Evolutionary conservation across 768 basidiomycete genomes (phyloP).

Genomic region (Kwoniella sp.): DNA sequence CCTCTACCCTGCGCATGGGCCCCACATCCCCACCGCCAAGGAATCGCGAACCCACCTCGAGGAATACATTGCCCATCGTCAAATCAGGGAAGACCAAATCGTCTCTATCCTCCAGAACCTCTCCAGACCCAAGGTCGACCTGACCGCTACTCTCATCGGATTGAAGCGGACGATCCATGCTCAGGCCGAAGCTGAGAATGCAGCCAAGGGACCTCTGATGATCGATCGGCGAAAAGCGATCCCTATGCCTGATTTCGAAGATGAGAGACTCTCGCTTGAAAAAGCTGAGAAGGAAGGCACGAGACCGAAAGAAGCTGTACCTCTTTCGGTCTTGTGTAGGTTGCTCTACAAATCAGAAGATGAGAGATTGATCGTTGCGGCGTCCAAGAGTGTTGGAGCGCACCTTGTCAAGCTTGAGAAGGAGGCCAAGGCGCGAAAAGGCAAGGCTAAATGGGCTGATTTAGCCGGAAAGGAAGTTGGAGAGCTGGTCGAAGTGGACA

Average conservation of each 20-base stretch:
- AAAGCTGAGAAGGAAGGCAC: slow-evolving; percentile 4
- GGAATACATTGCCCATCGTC: slow-evolving; percentile 76
- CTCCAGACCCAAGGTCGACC: slow-evolving; percentile 1
- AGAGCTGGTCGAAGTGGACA: slow-evolving; percentile 29
- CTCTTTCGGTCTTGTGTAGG: slow-evolving; percentile 29
- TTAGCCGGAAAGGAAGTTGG: slow-evolving; percentile 27
- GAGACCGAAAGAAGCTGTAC: slow-evolving; percentile 1
- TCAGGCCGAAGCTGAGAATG: slow-evolving; percentile 16
- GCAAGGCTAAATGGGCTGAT: slow-evolving; percentile 24
- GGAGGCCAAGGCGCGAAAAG: slow-evolving; percentile 35
- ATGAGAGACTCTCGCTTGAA: slow-evolving; percentile 4
- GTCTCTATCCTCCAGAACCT: slow-evolving; percentile 52
- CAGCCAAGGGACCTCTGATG: slow-evolving; percentile 14
- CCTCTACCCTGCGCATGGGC: slow-evolving; percentile 90
- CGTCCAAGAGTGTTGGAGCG: slow-evolving; percentile 23
- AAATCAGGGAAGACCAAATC: slow-evolving; percentile 79
- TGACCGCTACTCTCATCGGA: slow-evolving; percentile 1
- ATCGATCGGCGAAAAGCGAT: slow-evolving; percentile 11
- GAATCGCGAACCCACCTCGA: slow-evolving; percentile 67
- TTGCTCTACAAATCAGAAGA: slow-evolving; percentile 38
- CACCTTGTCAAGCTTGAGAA: slow-evolving; percentile 43
- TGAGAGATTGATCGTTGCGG: slow-evolving; percentile 35
- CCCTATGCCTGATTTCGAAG: slow-evolving; percentile 18
- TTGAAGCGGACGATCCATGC: slow-evolving; percentile 23
- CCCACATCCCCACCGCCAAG: slow-evolving; percentile 61